These are phyloP conservation scores for Irpex rosettiformis DNA, from an alignment of 1,284 basidiomycete species.

Conservation along the genomic window DNA sequence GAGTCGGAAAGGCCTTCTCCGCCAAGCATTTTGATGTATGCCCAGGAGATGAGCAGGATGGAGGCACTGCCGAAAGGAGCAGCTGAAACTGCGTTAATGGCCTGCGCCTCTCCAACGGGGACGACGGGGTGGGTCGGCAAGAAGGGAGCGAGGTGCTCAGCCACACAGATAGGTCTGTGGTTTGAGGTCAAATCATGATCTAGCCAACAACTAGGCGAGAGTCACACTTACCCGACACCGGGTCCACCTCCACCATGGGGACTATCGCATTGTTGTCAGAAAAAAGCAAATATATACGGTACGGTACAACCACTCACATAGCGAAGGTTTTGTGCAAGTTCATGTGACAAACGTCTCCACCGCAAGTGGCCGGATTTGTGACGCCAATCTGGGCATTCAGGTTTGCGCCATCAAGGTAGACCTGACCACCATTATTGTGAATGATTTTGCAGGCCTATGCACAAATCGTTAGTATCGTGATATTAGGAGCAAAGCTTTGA, in stretches of 20 bases:
- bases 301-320: too few species aligned
- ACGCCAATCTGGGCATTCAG: conserved; percentile 95
- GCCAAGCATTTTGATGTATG: conserved; percentile 97
- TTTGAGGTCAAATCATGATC: background rate
- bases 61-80: conserved; percentile 95
- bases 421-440: conserved; percentile 94
- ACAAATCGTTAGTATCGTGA: background rate
- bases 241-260: conserved; percentile 98
- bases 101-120: conserved; percentile 62
- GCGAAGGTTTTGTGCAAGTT: conserved; percentile 97
- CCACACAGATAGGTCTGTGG: conserved; percentile 88
- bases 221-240: conserved; percentile 69
- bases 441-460: conserved; percentile 85
- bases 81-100: conserved; percentile 87
- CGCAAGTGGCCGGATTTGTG: conserved; percentile 93
- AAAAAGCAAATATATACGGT: too few species aligned
- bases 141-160: conserved; percentile 92
- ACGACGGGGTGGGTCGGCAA: conserved; percentile 89
- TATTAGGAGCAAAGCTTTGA: conserved; percentile 2
- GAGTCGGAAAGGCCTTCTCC: conserved; percentile 84
- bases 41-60: conserved; percentile 97
- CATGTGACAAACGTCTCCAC: conserved; percentile 96
- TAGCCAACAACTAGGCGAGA: background rate
- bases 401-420: conserved; percentile 97
- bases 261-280: conserved; percentile 45